Conservation (phyloP, 2,329 filamentous ascomycete genomes). For the Chaetomium olivaceum region DNA sequence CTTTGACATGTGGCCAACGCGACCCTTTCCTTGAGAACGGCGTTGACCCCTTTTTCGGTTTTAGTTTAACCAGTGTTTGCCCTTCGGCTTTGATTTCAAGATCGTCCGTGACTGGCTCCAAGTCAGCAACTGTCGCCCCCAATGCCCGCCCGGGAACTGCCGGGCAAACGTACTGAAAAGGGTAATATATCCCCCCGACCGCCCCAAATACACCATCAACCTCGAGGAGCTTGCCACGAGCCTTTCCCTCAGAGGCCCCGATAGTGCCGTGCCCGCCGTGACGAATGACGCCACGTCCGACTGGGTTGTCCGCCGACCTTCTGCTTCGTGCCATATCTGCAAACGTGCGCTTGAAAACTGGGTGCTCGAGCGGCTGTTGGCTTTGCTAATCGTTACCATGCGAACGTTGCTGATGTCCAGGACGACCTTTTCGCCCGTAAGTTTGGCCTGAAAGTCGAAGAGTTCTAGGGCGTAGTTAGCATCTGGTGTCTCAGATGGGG, state of each 20-base stretch:
- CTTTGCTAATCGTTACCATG: slow-evolving; percentile 30
- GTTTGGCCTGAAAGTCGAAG: slow-evolving; percentile 35
- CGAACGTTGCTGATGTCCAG: slow-evolving; percentile 36
- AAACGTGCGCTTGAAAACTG: slow-evolving; percentile 34
- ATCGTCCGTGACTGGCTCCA: slow-evolving; percentile 34
- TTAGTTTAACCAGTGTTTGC: slow-evolving; percentile 35
- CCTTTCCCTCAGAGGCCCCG: slow-evolving; percentile 34
- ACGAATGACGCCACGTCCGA: slow-evolving; percentile 35
- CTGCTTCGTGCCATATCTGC: slow-evolving; percentile 37
- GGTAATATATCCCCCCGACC: slow-evolving; percentile 36
- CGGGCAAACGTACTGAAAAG: slow-evolving; percentile 29
- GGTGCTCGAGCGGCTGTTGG: slow-evolving; percentile 29
- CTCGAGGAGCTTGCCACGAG: slow-evolving; percentile 31
- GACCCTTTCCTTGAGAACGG: slow-evolving; percentile 31
- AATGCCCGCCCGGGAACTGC: not conserved
- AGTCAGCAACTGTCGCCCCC: not conserved
- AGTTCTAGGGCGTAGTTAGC: slow-evolving; percentile 24
- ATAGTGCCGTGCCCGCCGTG: slow-evolving; percentile 35
- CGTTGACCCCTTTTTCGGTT: slow-evolving; percentile 32
- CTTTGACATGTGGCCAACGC: slow-evolving; percentile 34
- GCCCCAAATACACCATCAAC: slow-evolving; percentile 34
- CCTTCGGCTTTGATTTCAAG: slow-evolving; percentile 34
- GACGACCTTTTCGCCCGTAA: slow-evolving; percentile 36
- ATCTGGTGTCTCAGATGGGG: not conserved
- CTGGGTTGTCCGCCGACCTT: slow-evolving; percentile 24